phyloP scores from a whole-genome alignment of 352 stramenopile species.

The Phytophthora kernoviae region DNA sequence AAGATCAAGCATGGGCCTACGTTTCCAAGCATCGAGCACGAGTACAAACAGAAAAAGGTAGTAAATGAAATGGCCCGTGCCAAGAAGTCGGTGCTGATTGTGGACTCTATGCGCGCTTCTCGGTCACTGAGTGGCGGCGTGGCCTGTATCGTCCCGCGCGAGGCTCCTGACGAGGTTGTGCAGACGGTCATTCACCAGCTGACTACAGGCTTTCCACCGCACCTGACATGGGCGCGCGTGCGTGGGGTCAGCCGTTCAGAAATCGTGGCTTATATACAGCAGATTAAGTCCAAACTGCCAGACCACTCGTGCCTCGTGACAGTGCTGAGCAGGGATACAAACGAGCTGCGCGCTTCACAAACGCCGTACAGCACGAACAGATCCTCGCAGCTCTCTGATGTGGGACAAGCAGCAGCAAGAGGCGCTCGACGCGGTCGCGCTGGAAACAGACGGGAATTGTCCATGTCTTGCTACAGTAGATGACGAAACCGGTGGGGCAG shows the following conservation, averaged over 20 bases:
- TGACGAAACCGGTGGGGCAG: neutral
- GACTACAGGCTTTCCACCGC: slow-evolving; percentile 79
- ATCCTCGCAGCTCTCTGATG: slow-evolving; percentile 74
- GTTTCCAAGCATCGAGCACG: slow-evolving; percentile 73
- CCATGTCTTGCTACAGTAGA: slow-evolving; percentile 61
- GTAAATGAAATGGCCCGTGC: slow-evolving; percentile 67
- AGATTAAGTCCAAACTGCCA: slow-evolving; percentile 55
- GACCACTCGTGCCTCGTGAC: slow-evolving; percentile 64
- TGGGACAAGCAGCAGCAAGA: slow-evolving; percentile 81
- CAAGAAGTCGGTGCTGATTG: slow-evolving; percentile 83
- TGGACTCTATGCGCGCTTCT: slow-evolving; percentile 69
- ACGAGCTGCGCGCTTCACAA: slow-evolving; percentile 76
- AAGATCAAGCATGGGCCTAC: slow-evolving; percentile 79
- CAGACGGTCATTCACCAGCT: slow-evolving; percentile 73
- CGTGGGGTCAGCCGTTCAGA: slow-evolving; percentile 51
- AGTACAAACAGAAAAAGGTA: slow-evolving; percentile 82
- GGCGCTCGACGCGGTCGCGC: slow-evolving; percentile 53
- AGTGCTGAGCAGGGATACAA: slow-evolving; percentile 55
- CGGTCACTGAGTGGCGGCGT: slow-evolving; percentile 66
- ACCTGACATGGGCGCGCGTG: slow-evolving; percentile 79
- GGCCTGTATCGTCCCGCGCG: slow-evolving; percentile 63
- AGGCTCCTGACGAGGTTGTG: slow-evolving; percentile 52
- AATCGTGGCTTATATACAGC: slow-evolving; percentile 34
- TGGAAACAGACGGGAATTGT: slow-evolving; percentile 64
- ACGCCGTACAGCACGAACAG: slow-evolving; percentile 71